Percentiles rank a stretch among this genome's conserved stretches.
phyloP scores from a whole-genome alignment of 2,329 filamentous ascomycete genomes.

The Aspergillus neotritici region DNA sequence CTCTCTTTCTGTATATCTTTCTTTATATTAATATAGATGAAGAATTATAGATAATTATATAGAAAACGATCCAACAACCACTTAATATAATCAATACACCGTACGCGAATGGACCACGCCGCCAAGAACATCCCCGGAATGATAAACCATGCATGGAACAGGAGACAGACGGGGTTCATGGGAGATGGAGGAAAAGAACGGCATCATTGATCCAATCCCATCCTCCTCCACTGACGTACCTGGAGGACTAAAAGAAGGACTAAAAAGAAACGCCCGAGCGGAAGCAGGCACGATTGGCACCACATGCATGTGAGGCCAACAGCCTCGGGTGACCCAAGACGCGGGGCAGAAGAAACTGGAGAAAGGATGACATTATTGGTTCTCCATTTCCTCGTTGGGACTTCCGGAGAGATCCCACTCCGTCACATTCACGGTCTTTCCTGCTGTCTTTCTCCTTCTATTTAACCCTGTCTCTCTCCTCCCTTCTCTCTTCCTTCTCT shows the following conservation, averaged over 20 bases:
- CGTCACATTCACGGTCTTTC: background rate
- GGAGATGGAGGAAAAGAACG: too few species aligned
- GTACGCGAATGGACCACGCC: too few species aligned
- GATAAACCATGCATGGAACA: too few species aligned
- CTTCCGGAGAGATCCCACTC: background rate
- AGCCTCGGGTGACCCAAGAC: conserved; percentile 1
- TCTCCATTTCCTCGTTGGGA: background rate
- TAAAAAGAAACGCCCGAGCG: background rate
- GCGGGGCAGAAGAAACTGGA: too few species aligned
- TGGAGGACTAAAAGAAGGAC: background rate
- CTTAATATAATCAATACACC: too few species aligned
- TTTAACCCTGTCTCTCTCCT: background rate
- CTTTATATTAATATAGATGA: too few species aligned
- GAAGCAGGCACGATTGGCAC: conserved; percentile 7
- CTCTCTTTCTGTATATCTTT: too few species aligned
- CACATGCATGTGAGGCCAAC: conserved; percentile 19
- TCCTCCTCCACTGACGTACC: background rate
- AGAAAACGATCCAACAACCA: too few species aligned
- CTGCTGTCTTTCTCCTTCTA: background rate
- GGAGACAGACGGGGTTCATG: too few species aligned
- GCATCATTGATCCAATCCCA: background rate
- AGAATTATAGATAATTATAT: too few species aligned
- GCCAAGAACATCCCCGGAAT: too few species aligned
- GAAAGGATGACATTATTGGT: background rate
- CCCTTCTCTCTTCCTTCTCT: background rate